Evolutionary conservation across 139 green algal species (phyloP), one percentile per base, ranked within the genome.

Genomic region (Ulvella scutata): DNA sequence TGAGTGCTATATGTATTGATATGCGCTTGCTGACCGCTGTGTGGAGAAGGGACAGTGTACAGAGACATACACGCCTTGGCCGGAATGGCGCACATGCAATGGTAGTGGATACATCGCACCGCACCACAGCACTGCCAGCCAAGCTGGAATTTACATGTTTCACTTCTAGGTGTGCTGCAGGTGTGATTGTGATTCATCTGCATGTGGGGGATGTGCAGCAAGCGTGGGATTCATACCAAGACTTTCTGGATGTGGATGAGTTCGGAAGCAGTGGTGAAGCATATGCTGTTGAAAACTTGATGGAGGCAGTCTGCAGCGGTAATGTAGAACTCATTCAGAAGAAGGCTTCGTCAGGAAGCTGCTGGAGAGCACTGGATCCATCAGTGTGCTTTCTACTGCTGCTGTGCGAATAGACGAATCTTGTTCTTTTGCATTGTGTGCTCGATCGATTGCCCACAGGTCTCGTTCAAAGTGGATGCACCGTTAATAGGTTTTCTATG

Each of bases 181-280:
- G 82, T 0, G 78, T 79, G 0, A 82, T 94, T 37, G 86, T 96
- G 9, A 82, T 88, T 6, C 86, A 77, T 72, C 80, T 96, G 72
- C 86, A 85, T 37, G 81, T 79, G 1, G 79, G 78, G 2, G 75
- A 92, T 72, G 83, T 77, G 1, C 76, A 77, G 7, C 21, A 80
- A 7, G 89, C 90, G 0, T 93, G 86, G 87, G 23, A 60, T 43
- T 31, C 37, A 28, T 73, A 78, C 72, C 87, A 92, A 79, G 90
- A 95, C 38, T 84, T 85, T 2, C 76, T 96, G 67, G 80, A 35
- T 0, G 80, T 96, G 20, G 83, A 85, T 0, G 40, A 37, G 4
- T 96, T 96, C 62, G 74, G 51, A 0, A 73, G n/a, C 39, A 91
- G 83, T 74, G 83, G 92, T 9, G 88, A 93, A 61, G 89, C 89